These are phyloP conservation scores for Zangia roseola DNA, from an alignment of 768 basidiomycete species.

Conservation along the genomic window DNA sequence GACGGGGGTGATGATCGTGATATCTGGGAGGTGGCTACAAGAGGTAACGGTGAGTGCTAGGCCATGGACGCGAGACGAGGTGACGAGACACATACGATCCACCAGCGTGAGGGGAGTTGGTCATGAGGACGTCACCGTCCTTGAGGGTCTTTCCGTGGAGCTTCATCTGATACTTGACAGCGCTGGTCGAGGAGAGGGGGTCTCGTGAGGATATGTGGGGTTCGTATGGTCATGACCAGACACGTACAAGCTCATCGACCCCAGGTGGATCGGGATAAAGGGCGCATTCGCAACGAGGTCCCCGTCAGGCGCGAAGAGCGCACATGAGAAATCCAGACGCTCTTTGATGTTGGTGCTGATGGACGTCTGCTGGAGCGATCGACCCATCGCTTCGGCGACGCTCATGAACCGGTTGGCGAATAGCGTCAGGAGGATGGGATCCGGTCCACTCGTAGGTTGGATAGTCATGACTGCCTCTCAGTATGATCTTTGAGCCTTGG, in stretches of 20 bases:
- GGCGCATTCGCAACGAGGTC: conserved; percentile 94
- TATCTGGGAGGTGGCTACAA: conserved; percentile 77
- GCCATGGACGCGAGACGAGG: no score
- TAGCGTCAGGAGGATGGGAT: conserved; percentile 85
- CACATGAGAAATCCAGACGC: conserved; percentile 92
- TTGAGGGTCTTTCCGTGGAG: conserved; percentile 67
- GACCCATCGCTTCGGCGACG: conserved; percentile 94
- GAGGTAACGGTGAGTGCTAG: not conserved
- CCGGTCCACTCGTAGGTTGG: conserved; percentile 44
- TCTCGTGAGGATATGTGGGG: not conserved
- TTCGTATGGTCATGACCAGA: conserved; percentile 4
- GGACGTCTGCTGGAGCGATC: conserved; percentile 85
- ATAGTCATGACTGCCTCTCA: conserved; percentile 12
- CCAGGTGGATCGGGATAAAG: conserved; percentile 84
- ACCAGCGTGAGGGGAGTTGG: conserved; percentile 86
- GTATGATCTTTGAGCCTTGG: no score
- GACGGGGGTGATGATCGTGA: conserved; percentile 92
- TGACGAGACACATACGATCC: conserved; percentile 62
- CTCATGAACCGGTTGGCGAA: conserved; percentile 98
- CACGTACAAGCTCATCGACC: conserved; percentile 88
- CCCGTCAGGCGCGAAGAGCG: conserved; percentile 91
- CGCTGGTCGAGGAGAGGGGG: conserved; percentile 40
- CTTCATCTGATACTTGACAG: conserved; percentile 88
- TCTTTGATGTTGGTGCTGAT: conserved; percentile 96
- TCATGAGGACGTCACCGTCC: conserved; percentile 92